Evolutionary conservation across 108 stramenopile genomes (phyloP), one percentile per base, ranked within the genome.

Genomic region (Chaetoceros tenuissimus): DNA sequence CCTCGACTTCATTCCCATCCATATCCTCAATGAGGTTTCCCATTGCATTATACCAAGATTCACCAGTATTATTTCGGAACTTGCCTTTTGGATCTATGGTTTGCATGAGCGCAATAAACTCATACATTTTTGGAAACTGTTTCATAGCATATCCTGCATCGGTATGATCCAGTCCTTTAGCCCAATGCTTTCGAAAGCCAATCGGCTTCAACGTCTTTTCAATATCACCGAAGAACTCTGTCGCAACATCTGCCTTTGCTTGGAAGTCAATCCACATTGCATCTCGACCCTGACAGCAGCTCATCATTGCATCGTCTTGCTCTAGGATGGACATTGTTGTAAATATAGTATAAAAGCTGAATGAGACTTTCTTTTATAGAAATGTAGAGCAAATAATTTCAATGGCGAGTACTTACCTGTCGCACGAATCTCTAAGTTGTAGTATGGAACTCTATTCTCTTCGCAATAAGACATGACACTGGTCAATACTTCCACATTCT

Each of bases 131-230:
- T 21, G 57, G 45, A 45, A 57, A 57, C 44, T 57, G 57, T 1
- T 1, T 23, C 24, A 46, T 7, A 23, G 46, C 40, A 43, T 57
- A 57, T 22, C 46, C 43, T 3, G 43, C 45, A 16, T 44, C 22
- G 24, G 57, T 44, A 44, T 57, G 40, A 26, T 57, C 57, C 57
- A 57, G 45, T 3, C 57, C 57, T 44, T 57, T 57, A 45, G 57
- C 57, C 57, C 57, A 57, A 26, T 57, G 57, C 57, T 57, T 57
- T 0, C 57, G 43, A 24, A 57, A 57, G 3, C 57, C 57, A 57
- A 25, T 44, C 7, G 57, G 34, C 34, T n/a, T n/a, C n/a, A n/a
- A n/a, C n/a, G n/a, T n/a, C n/a, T n/a, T n/a, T n/a, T 57, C 57
- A 20, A 57, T 34, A 3, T 34, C 57, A 21, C 43, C 43, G n/a